phyloP scores from a whole-genome alignment of 208 protist species.

The Acanthamoeba healyi region DNA sequence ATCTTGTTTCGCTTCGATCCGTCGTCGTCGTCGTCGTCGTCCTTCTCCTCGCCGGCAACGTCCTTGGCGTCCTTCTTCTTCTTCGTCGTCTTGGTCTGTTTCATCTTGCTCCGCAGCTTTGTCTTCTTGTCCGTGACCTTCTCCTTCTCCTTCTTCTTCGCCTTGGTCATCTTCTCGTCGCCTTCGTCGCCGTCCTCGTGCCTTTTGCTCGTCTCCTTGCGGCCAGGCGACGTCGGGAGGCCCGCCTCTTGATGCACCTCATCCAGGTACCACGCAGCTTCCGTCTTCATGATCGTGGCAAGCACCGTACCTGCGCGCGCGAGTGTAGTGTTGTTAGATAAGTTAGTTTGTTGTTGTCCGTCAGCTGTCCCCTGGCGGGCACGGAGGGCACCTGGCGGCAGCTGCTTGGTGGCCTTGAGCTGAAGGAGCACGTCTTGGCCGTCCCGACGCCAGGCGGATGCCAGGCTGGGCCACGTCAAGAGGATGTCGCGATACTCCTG shows the following conservation, averaged over 20 bases:
- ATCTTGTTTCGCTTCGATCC: neutral
- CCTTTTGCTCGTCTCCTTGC: neutral
- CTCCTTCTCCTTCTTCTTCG: neutral
- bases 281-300: constrained; percentile 44
- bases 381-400: neutral
- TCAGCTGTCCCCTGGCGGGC: too few species aligned
- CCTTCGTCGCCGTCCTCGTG: neutral
- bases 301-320: neutral
- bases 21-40: neutral
- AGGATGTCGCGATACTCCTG: constrained; percentile 46
- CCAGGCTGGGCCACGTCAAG: neutral
- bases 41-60: neutral
- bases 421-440: constrained; percentile 3
- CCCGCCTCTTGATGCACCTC: neutral
- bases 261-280: neutral
- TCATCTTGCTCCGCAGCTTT: neutral
- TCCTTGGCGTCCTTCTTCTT: neutral
- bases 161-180: neutral
- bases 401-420: neutral
- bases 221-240: too few species aligned
- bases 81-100: neutral
- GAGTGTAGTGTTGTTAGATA: too few species aligned
- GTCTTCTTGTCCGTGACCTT: neutral
- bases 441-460: neutral
- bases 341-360: too few species aligned